Base-by-base conservation (phyloP, 495 filamentous ascomycete genomes). In the Penicillium paradoxum region DNA sequence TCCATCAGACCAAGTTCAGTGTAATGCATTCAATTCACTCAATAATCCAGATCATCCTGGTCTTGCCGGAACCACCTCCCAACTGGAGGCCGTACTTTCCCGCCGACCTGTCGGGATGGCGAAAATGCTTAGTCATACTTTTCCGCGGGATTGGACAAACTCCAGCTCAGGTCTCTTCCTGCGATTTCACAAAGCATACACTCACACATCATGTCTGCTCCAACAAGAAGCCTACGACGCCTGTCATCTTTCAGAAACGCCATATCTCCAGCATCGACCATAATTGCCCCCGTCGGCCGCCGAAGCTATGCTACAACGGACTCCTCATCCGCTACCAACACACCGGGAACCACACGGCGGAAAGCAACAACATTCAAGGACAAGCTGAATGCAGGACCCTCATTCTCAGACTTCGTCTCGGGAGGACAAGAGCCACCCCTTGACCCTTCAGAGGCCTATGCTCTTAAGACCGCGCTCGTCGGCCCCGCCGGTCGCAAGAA, bases 381-480 rank as follows among this genome's bases (percentile, higher is more conserved):
- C 73, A 81, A 79, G 56, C 75, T 90, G 32, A 93, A 91, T 58
- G 69, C 85, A 8, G 86, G 95, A 1, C 91, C 90, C 9, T 86
- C 90, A 7, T 88, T 98, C 67, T 71, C 82, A 29, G 90, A 97
- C 48, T 97, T 98, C 60, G 75, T 95, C 39, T 70, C 79, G 2
- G 73, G 72, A 10, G 70, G 56, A 14, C 56, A 79, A 60, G 59
- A 72, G 39, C 79, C 85, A 22, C 77, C 84, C 13, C 80, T 90
- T 49, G 76, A 80, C n/a, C 67, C 72, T 0, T 64, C 73, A 34
- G 81, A 83, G 56, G 79, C 78, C 7, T 77, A 81, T 60, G 73
- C 77, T 24, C 79, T 90, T 51, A 75, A 75, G 46, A 96, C 84
- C n/a, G 92, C 84, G 40, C 79, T 87, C 64, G 89, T 91, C 63